phyloP scores from a whole-genome alignment of 2,329 filamentous ascomycete species.

The Cladosporium phlei region DNA sequence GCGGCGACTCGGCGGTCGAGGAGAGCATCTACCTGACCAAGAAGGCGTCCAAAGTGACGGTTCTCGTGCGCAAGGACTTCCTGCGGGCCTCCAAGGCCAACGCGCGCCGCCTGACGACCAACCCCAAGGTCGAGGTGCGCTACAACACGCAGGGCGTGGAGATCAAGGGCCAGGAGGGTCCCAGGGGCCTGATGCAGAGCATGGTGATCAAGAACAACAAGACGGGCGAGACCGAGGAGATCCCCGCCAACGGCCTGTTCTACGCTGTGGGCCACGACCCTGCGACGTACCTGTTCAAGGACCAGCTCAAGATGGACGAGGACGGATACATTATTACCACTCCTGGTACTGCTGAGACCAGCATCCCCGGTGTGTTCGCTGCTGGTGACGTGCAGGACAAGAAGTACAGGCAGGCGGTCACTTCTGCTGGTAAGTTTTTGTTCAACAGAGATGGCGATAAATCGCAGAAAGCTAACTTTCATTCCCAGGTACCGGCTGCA shows the following conservation, averaged over 20 bases:
- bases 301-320: conserved; percentile 77
- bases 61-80: conserved; percentile 81
- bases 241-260: conserved; percentile 88
- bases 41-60: conserved; percentile 91
- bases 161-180: conserved; percentile 75
- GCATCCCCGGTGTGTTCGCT: conserved; percentile 86
- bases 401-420: conserved; percentile 95
- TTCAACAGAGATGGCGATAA: too few relatives aligned
- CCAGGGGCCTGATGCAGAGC: conserved; percentile 76
- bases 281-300: conserved; percentile 84
- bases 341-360: conserved; percentile 84
- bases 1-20: conserved; percentile 93
- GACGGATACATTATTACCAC: conserved; percentile 89
- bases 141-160: conserved; percentile 80
- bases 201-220: conserved; percentile 75
- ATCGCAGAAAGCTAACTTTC: conserved; percentile 17
- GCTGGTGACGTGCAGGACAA: conserved; percentile 98
- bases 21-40: conserved; percentile 97
- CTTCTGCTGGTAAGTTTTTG: conserved; percentile 75
- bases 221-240: conserved; percentile 72
- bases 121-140: conserved; percentile 86
- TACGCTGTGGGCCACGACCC: conserved; percentile 97
- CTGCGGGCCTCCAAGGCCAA: conserved; percentile 88
- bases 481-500: conserved; percentile 76
- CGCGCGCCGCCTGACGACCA: conserved; percentile 72